Evolutionary conservation across 352 stramenopile genomes (phyloP).

Genomic region (Elongisporangium undulatum): DNA sequence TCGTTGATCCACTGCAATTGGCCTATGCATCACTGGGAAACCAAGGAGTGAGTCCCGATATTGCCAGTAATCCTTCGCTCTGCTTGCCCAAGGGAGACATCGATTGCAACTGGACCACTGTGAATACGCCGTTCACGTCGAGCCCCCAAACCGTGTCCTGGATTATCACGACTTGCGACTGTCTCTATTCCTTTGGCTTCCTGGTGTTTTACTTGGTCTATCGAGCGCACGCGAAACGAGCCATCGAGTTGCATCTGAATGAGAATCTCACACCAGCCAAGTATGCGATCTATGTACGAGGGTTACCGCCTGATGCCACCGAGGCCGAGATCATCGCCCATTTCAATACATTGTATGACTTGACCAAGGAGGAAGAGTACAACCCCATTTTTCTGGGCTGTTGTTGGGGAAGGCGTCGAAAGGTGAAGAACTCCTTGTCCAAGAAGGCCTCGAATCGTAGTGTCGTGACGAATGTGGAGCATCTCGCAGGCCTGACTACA

Average conservation of each 20-base stretch:
- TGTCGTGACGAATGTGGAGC: conserved; percentile 62
- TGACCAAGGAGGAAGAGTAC: conserved; percentile 58
- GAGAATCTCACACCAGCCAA: conserved; percentile 81
- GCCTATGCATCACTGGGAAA: conserved; percentile 77
- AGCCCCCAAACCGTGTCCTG: conserved; percentile 53
- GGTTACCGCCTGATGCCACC: conserved; percentile 61
- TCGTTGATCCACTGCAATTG: conserved; percentile 65
- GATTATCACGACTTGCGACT: conserved; percentile 68
- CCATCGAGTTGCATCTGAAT: conserved; percentile 60
- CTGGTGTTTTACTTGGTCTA: conserved; percentile 63
- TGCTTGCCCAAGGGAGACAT: conserved; percentile 56
- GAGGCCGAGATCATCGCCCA: conserved; percentile 63
- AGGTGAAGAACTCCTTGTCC: conserved; percentile 40
- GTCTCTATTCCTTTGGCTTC: conserved; percentile 64
- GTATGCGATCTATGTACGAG: conserved; percentile 74
- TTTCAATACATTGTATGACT: conserved; percentile 74
- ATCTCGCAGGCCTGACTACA: conserved; percentile 36
- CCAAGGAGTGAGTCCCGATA: conserved; percentile 62
- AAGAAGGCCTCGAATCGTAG: conserved; percentile 34
- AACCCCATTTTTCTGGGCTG: conserved; percentile 56
- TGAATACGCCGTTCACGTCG: conserved; percentile 66
- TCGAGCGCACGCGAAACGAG: conserved; percentile 25
- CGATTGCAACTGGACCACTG: conserved; percentile 63
- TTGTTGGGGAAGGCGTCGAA: conserved; percentile 53
- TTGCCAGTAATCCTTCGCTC: conserved; percentile 25